Evolutionary conservation across 257 asterid species (phyloP), one percentile per base, ranked within the genome.

Genomic region (Solanum paucissectum): DNA sequence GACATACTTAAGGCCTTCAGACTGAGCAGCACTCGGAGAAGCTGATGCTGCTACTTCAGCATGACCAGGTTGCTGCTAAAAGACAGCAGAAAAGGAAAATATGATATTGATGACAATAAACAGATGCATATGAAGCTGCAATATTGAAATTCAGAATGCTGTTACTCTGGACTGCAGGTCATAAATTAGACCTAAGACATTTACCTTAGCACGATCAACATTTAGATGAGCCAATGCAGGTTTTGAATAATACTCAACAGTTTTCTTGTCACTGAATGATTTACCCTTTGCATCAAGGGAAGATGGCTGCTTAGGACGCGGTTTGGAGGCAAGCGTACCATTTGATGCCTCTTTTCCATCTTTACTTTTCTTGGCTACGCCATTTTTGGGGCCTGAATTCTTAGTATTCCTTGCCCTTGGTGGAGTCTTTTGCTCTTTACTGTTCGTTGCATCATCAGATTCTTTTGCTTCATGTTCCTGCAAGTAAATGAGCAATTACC

Each of bases 21-120:
- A 73, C 21, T 85, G 88, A 37, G 86, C 85, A 79, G 62, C 88
- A 71, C 88, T 86, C n/a, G 55, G 33, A 23, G 89, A 75, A 86
- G 92, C 40, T 36, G 89, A 75, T 83, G 60, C 68, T 44, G 60
- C 68, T 58, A 58, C 72, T 42, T 89, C 91, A 83, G 88, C 81
- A 13, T 82, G 86, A 72, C 77, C 89, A 79, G 86, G 87, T 88
- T 92, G 94, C 92, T 92, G 91, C 88, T 64, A 52, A 69, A 66
- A 82, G 84, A 44, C 68, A 85, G 62, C 87, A 76, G 69, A 88
- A 82, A 49, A 49, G 29, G 25, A 49, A 33, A 33, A 29, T 82
- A 49, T 82, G 42, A 88, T 76, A 72, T 62, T 29, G 74, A 84
- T 32, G 46, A 86, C 11, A 83, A 87, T 85, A 37, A 84, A 55